phyloP scores from a whole-genome alignment of 2,329 filamentous ascomycete species.

The Ophiostoma triangulosporum region DNA sequence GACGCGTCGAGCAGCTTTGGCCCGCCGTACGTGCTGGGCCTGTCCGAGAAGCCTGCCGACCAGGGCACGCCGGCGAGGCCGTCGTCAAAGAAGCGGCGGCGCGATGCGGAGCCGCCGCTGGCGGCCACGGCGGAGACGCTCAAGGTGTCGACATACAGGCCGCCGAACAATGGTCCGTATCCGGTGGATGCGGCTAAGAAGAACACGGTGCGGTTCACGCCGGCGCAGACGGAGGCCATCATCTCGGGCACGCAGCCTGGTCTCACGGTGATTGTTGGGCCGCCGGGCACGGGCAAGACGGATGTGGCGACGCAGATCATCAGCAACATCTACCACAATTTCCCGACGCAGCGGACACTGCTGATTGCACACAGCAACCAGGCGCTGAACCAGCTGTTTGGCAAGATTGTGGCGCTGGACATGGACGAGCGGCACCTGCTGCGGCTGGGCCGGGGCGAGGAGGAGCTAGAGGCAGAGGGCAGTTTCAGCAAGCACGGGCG shows the following conservation, averaged over 20 bases:
- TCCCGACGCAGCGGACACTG: conserved; percentile 79
- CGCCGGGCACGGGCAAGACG: conserved; percentile 96
- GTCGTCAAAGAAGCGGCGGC: conserved; percentile 69
- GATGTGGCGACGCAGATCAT: conserved; percentile 98
- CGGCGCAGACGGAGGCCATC: conserved; percentile 83
- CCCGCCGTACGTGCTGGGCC: conserved; percentile 77
- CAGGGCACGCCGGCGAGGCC: conserved; percentile 37
- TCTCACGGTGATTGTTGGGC: conserved; percentile 84
- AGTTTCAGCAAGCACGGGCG: conserved; percentile 91
- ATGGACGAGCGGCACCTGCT: conserved; percentile 92
- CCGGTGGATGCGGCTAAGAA: conserved; percentile 68
- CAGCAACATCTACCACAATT: conserved; percentile 98
- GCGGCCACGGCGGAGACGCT: conserved; percentile 52
- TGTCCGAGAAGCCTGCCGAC: conserved; percentile 36
- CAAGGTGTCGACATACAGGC: conserved; percentile 80
- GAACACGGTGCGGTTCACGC: conserved; percentile 79
- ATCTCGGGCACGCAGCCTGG: conserved; percentile 89
- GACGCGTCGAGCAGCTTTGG: conserved; percentile 60
- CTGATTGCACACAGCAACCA: conserved; percentile 96
- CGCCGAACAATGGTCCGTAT: conserved; percentile 80
- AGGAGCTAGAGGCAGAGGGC: conserved; percentile 73
- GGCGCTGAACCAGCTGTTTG: conserved; percentile 91
- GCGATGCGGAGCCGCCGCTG: conserved; percentile 57
- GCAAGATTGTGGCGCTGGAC: conserved; percentile 91
- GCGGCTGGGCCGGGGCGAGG: conserved; percentile 86